Base-by-base conservation (phyloP, 2,329 filamentous ascomycete genomes). In the Triangularia setosa region DNA sequence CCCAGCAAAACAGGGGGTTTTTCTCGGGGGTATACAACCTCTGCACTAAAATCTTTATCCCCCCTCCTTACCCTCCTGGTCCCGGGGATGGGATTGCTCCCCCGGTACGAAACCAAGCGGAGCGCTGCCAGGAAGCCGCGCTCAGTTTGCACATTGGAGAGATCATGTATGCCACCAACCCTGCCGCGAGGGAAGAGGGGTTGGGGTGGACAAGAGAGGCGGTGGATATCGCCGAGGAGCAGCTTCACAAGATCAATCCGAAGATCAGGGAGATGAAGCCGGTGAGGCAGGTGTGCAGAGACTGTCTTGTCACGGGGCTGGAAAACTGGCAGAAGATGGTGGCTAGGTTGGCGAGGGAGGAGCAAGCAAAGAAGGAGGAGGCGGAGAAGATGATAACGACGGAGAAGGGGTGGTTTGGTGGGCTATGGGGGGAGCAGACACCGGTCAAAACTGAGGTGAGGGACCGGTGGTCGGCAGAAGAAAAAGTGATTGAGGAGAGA, bases 61-160 rank as follows among this genome's bases (percentile, higher is more conserved):
- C 84, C 4, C 86, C 89, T 0, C 77, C 82, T 1, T 96, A 93
- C 73, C 93, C 94, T 0, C 76, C 86, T 0, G 84, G 90, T 0
- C 90, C 89, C 0, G 80, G 85, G 0, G 88, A 91, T 58, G 93
- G 93, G 61, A 85, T 90, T 56, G 78, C 84, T 2, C 82, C 89
- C 0, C 87, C 93, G 0, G 77, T 83, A 63, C 89, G 91, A 56
- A 85, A 84, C 62, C 73, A 86, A 9, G 80, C 83, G 27, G 87
- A 91, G 68, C 83, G 85, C 40, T 97, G 93, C 76, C 90, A 95
- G 69, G 93, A 97, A 76, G 92, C 93, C 2, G 92, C 87, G 0
- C 78, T 97, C 14, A 93, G 92, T 81, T 84, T 93, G 24, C 95
- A 97, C 76, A 94, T 98, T 67, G 94, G 94, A 64, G 94, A 98